phyloP scores from a whole-genome alignment of 345 rosid genomes.

The Cardamine resedifolia region DNA sequence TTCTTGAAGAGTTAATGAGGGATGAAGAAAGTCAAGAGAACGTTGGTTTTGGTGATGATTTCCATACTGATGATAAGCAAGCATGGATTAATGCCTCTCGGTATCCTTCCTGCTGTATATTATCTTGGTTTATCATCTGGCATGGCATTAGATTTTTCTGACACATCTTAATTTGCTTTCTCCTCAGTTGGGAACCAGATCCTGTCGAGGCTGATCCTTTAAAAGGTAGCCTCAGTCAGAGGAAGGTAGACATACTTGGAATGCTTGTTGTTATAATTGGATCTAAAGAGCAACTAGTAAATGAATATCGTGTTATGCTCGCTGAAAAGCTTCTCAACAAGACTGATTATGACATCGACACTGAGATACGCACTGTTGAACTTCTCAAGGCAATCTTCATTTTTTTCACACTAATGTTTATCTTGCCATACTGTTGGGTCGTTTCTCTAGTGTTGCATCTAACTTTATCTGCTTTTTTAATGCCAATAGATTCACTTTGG shows the following conservation, averaged over 20 bases:
- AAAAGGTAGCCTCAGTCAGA: conserved; percentile 75
- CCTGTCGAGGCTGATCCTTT: conserved; percentile 89
- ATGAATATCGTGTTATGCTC: conserved; percentile 92
- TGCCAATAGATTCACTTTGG: conserved; percentile 86
- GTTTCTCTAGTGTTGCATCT: conserved; percentile 11
- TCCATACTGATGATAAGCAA: conserved; percentile 83
- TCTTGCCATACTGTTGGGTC: neutral
- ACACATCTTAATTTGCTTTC: conserved; percentile 11
- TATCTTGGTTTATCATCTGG: conserved; percentile 11
- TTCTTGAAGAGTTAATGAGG: conserved; percentile 93
- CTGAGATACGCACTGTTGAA: conserved; percentile 92
- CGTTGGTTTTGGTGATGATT: conserved; percentile 66
- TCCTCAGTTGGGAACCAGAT: conserved; percentile 96
- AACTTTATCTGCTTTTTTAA: conserved; percentile 1
- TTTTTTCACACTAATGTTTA: conserved; percentile 1
- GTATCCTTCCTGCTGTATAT: conserved; percentile 39
- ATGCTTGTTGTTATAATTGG: conserved; percentile 96
- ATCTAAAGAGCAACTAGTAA: conserved; percentile 91
- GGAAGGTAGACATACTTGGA: conserved; percentile 89
- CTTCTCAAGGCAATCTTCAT: conserved; percentile 76
- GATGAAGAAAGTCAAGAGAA: conserved; percentile 89
- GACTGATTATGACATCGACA: conserved; percentile 89
- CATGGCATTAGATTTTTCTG: conserved; percentile 7
- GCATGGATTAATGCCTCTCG: conserved; percentile 77
- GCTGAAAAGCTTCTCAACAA: conserved; percentile 98